Conservation (phyloP, 23 red algal species). For the Gracilaria gracilis region DNA sequence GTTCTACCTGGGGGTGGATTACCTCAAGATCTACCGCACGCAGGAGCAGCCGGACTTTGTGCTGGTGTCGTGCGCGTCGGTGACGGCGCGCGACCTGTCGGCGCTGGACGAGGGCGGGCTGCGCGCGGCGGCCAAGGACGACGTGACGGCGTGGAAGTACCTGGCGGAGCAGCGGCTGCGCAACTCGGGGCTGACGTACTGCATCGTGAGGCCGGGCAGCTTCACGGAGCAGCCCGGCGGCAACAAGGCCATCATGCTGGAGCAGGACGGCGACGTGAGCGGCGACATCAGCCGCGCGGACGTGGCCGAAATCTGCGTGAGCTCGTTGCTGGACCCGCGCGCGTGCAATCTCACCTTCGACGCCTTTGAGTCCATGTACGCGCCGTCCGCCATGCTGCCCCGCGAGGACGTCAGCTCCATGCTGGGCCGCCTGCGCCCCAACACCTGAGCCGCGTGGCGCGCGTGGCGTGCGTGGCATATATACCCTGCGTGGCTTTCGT, state of each 20-base stretch:
- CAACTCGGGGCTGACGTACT: conserved; percentile 87
- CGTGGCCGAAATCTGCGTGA: conserved; percentile 91
- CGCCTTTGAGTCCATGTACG: conserved; percentile 88
- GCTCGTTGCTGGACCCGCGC: conserved; percentile 77
- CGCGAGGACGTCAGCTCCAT: conserved; percentile 71
- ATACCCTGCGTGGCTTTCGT: no score
- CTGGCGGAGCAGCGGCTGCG: conserved; percentile 84
- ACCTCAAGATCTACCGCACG: conserved; percentile 97
- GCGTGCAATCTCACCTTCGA: conserved; percentile 98
- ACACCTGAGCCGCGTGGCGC: conserved; percentile 36
- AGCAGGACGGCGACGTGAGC: conserved; percentile 76
- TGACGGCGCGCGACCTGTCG: conserved; percentile 72
- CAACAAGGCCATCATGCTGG: conserved; percentile 68
- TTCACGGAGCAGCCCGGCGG: conserved; percentile 91
- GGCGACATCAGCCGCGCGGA: conserved; percentile 87
- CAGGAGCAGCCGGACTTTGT: conserved; percentile 99
- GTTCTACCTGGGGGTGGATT: conserved; percentile 92
- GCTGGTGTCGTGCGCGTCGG: conserved; percentile 84
- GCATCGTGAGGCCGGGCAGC: conserved; percentile 86
- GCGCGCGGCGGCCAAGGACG: conserved; percentile 49
- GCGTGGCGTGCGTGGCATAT: no score
- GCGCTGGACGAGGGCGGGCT: conserved; percentile 61
- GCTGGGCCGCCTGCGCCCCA: conserved; percentile 81
- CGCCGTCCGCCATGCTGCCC: conserved; percentile 76
- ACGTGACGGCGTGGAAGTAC: conserved; percentile 81